These are phyloP conservation scores for Alliaria petiolata DNA, from an alignment of 345 rosid genomes.

Conservation along the genomic window DNA sequence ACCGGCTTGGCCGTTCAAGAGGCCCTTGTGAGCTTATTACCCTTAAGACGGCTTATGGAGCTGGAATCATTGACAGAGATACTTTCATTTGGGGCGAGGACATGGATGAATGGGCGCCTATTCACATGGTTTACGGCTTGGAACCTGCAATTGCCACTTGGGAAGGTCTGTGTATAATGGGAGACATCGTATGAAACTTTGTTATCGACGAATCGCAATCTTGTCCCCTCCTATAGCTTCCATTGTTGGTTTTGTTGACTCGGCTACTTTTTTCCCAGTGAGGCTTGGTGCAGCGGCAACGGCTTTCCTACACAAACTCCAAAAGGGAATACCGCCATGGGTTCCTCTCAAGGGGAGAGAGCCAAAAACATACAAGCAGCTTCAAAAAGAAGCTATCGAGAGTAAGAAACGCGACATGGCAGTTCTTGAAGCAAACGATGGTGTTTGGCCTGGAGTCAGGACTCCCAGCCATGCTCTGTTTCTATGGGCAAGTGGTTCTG, in stretches of 20 bases:
- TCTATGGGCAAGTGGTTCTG: constrained; percentile 97
- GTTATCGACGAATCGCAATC: neutral
- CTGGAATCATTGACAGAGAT: constrained; percentile 78
- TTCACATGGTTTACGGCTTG: constrained; percentile 89
- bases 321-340: constrained; percentile 89
- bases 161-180: constrained; percentile 58
- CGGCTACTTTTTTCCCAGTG: constrained; percentile 41
- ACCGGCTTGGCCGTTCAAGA: constrained; percentile 83
- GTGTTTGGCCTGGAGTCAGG: constrained; percentile 88
- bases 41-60: constrained; percentile 92
- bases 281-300: constrained; percentile 91
- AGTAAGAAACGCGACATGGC: constrained; percentile 79
- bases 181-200: neutral
- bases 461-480: constrained; percentile 83
- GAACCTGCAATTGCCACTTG: constrained; percentile 93
- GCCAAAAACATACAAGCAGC: constrained; percentile 69
- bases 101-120: constrained; percentile 97
- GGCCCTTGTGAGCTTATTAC: constrained; percentile 87
- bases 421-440: constrained; percentile 79
- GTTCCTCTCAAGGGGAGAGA: constrained; percentile 77
- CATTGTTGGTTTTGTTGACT: neutral
- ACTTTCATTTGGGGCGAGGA: constrained; percentile 96
- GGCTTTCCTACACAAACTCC: constrained; percentile 76
- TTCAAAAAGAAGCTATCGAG: constrained; percentile 82
- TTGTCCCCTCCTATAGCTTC: neutral